Base-by-base conservation (phyloP, 768 basidiomycete species). In the Collybia nuda region DNA sequence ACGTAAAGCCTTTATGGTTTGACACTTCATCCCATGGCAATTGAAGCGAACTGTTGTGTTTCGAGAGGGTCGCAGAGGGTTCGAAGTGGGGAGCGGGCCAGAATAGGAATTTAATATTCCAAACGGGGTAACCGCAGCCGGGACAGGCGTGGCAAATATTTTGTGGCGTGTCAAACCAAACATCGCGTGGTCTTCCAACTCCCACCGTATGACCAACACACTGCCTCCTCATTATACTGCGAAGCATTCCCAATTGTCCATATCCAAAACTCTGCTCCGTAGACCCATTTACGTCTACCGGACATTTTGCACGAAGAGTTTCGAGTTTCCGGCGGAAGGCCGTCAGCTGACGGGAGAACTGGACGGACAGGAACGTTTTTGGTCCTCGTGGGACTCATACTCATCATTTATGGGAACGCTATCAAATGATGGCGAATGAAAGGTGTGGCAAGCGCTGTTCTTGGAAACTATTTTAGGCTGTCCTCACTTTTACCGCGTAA, bases 61-160 rank as follows among this genome's bases (percentile, higher is more conserved):
- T 28, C n/a, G 40, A n/a, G 23, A 24, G 42, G 19, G 15, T 14
- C 24, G 3, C 24, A 43, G 40, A 39, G 22, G 26, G 28, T 45
- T 26, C 24, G 15, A 40, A 9, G 24, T 40, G 39, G 18, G 38
- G 21, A 35, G 42, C 24, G 24, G 14, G 29, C 51, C 45, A 28
- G 51, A 51, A 51, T 53, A 54, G 56, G 59, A 50, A 60, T 43
- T 41, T 52, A 45, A 40, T 37, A 43, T 57, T 35, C 56, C 40
- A 54, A 48, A 60, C 21, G 54, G 58, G 42, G 59, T 4, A 26
- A 4, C 24, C 4, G 24, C 24, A 26, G 24, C 24, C 24, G 42
- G 43, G 38, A 18, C 2, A 22, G 22, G 40, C 41, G 49, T 51
- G 46, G 51, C 39, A 45, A 48, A 23, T 29, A 24, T 23, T 44